phyloP scores from a whole-genome alignment of 2,329 filamentous ascomycete genomes.

The Aureobasidium sp. region DNA sequence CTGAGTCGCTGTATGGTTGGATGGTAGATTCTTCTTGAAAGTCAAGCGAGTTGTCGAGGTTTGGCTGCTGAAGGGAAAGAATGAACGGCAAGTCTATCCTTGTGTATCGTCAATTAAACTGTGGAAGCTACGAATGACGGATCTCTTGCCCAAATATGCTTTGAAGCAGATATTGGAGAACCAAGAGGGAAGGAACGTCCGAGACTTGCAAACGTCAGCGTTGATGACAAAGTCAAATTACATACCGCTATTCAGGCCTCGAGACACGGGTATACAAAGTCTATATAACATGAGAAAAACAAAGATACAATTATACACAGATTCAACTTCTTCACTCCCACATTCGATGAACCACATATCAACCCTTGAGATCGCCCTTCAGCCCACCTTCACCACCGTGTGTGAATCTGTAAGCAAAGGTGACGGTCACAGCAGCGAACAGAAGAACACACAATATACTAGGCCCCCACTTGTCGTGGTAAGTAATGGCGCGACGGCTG shows the following conservation, averaged over 20 bases:
- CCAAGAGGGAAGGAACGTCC: background rate
- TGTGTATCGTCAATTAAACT: background rate
- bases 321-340: background rate
- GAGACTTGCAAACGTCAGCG: background rate
- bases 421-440: conserved; percentile 63
- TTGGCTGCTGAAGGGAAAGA: background rate
- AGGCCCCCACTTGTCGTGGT: conserved; percentile 85
- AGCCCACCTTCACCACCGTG: conserved; percentile 42
- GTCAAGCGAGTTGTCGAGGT: too few species aligned
- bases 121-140: background rate
- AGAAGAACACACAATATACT: conserved; percentile 65
- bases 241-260: conserved; percentile 3
- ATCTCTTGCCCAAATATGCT: too few species aligned
- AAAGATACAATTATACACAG: background rate
- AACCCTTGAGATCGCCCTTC: conserved; percentile 23
- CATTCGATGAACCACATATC: background rate
- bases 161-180: too few species aligned
- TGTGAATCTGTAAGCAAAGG: conserved; percentile 71
- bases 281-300: conserved; percentile 2
- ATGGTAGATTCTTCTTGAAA: background rate
- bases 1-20: background rate
- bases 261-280: conserved; percentile 9
- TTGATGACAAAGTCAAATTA: background rate
- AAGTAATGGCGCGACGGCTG: conserved; percentile 73
- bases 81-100: background rate